A percentile compares a stretch with the other conserved stretches of the same genome.
These are phyloP conservation scores for Metroxylon sagu DNA, from an alignment of 176 grass and related monocot genomes.

Conservation along the genomic window DNA sequence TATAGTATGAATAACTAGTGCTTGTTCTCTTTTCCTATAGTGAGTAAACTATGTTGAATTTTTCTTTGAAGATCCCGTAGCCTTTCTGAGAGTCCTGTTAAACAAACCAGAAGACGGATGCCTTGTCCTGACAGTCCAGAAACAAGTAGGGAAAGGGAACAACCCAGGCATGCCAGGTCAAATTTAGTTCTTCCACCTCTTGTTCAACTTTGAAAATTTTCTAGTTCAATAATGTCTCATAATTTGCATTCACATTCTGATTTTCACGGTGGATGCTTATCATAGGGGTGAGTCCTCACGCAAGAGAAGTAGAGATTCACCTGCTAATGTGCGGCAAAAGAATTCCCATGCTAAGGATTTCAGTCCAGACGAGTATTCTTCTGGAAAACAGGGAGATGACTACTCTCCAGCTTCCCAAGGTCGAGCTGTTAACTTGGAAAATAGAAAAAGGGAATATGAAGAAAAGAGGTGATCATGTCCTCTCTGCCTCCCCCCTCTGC, in stretches of 20 bases:
- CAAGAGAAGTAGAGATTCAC: constrained; percentile 47
- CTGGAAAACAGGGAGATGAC: constrained; percentile 9
- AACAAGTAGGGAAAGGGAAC: constrained; percentile 48
- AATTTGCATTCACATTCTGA: neutral
- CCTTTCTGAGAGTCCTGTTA: constrained; percentile 38
- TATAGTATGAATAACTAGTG: too few relatives aligned
- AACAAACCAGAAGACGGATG: constrained; percentile 32
- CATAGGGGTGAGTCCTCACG: constrained; percentile 37
- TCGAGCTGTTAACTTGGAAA: neutral
- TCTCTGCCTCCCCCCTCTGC: neutral
- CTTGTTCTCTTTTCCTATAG: neutral
- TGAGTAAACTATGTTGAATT: neutral
- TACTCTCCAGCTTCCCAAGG: neutral
- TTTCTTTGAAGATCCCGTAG: neutral
- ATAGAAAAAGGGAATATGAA: constrained; percentile 1
- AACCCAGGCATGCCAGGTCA: constrained; percentile 44
- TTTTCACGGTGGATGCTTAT: constrained; percentile 30
- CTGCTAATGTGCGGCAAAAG: constrained; percentile 14
- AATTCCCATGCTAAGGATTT: constrained; percentile 20
- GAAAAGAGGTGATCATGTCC: constrained; percentile 21
- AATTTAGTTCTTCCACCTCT: constrained; percentile 17
- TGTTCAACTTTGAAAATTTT: constrained; percentile 2
- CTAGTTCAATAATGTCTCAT: neutral
- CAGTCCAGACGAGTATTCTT: constrained; percentile 30
- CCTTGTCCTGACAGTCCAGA: constrained; percentile 22